Evolutionary conservation across 441 rosid genomes (phyloP), one percentile per base, ranked within the genome.

Genomic region (Iberis amara): DNA sequence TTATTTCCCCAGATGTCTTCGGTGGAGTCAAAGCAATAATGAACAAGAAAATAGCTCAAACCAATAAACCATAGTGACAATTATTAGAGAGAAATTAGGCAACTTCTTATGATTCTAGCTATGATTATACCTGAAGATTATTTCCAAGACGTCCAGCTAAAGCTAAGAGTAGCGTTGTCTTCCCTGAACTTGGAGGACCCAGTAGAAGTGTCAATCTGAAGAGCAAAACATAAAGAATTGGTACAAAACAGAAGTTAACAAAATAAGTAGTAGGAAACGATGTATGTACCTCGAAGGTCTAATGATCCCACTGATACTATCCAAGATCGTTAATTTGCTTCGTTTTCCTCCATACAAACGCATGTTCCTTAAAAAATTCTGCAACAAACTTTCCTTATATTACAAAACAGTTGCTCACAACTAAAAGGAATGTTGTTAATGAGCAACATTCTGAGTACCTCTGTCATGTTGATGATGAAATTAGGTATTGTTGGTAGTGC

Each of bases 171-270:
- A 92, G 48, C 0, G 92, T 86, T 6, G 99, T 92, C 80, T 92
- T 92, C 60, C 99, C 99, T 4, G 96, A 86, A 84, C 97, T 86
- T 23, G 99, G 99, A 74, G 98, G 99, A 56, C 99, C 99, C 69
- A 92, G 72, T 37, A 92, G 64, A 54, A 92, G 80, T 18, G 99
- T 92, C 68, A 92, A 71, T 70, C 99, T 92, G 64, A 49, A 67
- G 33, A 51, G 32, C 18, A 61, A 61, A 1, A 43, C 11, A 23
- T 27, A 4, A 57, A 51, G 7, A 47, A 4, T 61, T 12, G 33
- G 30, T 26, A 26, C 30, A 26, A 6, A 6, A 26, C 30, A 18
- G 21, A 18, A 18, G 21, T n/a, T n/a, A 27, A 28, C 36, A 27
- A 47, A 32, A 6, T 2, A 32, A 7, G 9, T 0, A 6, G 7